Evolutionary conservation across 2,329 filamentous ascomycete species (phyloP).

Genomic region (Cladorrhinum sp.): DNA sequence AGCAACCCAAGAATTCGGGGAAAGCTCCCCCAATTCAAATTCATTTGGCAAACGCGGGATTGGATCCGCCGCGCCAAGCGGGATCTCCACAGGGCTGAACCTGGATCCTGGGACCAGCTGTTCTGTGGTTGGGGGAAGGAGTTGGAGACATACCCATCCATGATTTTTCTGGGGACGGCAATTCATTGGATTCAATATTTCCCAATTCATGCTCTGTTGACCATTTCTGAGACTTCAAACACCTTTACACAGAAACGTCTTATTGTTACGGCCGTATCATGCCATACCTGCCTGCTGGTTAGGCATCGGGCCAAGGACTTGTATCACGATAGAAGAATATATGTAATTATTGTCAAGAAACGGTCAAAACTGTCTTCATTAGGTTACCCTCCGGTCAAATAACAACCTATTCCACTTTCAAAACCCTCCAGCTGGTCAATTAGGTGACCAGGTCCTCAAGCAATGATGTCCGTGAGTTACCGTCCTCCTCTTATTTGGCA

Average conservation of each 20-base stretch:
- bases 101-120: neutral
- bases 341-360: too few species aligned
- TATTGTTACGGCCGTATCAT: neutral
- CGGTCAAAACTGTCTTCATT: neutral
- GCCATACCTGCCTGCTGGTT: too few species aligned
- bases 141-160: too few species aligned
- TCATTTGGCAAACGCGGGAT: neutral
- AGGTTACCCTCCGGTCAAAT: neutral
- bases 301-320: too few species aligned
- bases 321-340: too few species aligned
- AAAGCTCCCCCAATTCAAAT: neutral
- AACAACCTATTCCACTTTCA: neutral
- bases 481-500: neutral
- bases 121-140: neutral
- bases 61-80: neutral
- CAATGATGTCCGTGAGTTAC: neutral
- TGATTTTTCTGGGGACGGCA: neutral
- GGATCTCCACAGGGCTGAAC: slow-evolving; percentile 15
- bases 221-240: too few species aligned
- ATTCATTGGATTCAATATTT: neutral
- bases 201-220: neutral
- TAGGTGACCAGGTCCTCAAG: neutral
- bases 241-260: neutral
- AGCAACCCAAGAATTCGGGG: neutral
- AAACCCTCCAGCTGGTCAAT: neutral